A percentile compares a stretch with the other conserved stretches of the same genome.
These are phyloP conservation scores for Rhodofomes roseus DNA, from an alignment of 1,284 basidiomycete genomes.

Conservation along the genomic window DNA sequence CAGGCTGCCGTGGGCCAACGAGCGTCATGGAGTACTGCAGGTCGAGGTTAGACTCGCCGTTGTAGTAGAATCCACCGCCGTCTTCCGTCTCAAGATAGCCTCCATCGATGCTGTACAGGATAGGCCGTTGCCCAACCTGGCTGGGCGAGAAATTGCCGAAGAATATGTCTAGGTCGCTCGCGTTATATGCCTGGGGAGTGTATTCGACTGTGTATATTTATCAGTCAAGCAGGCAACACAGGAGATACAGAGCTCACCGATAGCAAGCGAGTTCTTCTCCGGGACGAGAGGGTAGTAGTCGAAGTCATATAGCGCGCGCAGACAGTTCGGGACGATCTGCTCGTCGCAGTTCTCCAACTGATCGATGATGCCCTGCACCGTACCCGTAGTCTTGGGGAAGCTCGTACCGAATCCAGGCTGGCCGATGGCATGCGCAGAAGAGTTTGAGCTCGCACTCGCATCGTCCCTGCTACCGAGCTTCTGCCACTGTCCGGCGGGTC, in stretches of 20 bases:
- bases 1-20: slow-evolving; percentile 29
- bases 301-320: slow-evolving; percentile 14
- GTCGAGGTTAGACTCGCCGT: slow-evolving; percentile 46
- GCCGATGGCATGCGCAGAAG: slow-evolving; percentile 12
- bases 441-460: background rate
- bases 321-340: slow-evolving; percentile 9
- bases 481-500: background rate
- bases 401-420: slow-evolving; percentile 25
- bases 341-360: slow-evolving; percentile 9
- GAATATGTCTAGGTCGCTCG: slow-evolving; percentile 41
- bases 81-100: slow-evolving; percentile 14
- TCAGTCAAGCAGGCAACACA: background rate
- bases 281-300: slow-evolving; percentile 7
- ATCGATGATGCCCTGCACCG: background rate
- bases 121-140: slow-evolving; percentile 34
- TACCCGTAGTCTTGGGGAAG: slow-evolving; percentile 8
- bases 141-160: slow-evolving; percentile 33
- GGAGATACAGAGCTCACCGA: slow-evolving; percentile 7
- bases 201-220: slow-evolving; percentile 35
- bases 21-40: slow-evolving; percentile 37
- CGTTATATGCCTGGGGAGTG: slow-evolving; percentile 42
- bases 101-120: slow-evolving; percentile 37
- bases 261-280: slow-evolving; percentile 10
- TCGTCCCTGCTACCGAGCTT: background rate
- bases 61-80: slow-evolving; percentile 33